Evolutionary conservation across 257 asterid species (phyloP), one percentile per base, ranked within the genome.

Genomic region (Rubia yunnanensis): DNA sequence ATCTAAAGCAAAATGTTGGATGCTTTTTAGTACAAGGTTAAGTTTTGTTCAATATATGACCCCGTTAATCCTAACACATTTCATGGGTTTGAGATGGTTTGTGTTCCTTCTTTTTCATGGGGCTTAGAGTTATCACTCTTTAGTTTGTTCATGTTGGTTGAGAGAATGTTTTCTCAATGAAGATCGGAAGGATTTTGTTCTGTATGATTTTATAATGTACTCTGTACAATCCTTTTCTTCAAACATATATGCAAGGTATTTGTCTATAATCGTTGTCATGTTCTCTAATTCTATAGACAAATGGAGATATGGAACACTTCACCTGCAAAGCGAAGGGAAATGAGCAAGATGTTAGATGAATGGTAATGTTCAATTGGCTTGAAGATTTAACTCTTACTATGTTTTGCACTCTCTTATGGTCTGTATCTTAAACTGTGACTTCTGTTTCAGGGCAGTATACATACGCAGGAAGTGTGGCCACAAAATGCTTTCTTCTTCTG

Each of bases 251-350:
- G n/a, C 60, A 26, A 53, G 5, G 30, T 24, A 18, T 14, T 24
- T 28, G 22, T 31, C 26, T 5, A 28, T 18, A 48, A 58, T 35
- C 31, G 9, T 35, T 68, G 18, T 34, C 2, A 46, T 10, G 18
- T n/a, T 78, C 55, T 61, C 60, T 81, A 74, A 63, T 50, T 27
- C 69, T 80, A 71, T 77, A 92, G 99, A 83, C 99, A 92, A 85
- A 86, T 88, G 99, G 80, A 87, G 84, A 92, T 77, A 71, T 92
- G 99, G 99, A 89, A 92, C 72, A 89, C 97, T 66, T 89, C 97
- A 72, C 79, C 95, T 60, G 81, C 86, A 63, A 92, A 92, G 82
- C 97, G 85, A 77, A 80, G 72, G 72, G 94, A 85, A 72, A 82
- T 92, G 65, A 83, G 86, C 92, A 82, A 80, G 78, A 85, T 92